Conservation (phyloP, 805 yeast species). For the Grigorovia yakushimaensis region DNA sequence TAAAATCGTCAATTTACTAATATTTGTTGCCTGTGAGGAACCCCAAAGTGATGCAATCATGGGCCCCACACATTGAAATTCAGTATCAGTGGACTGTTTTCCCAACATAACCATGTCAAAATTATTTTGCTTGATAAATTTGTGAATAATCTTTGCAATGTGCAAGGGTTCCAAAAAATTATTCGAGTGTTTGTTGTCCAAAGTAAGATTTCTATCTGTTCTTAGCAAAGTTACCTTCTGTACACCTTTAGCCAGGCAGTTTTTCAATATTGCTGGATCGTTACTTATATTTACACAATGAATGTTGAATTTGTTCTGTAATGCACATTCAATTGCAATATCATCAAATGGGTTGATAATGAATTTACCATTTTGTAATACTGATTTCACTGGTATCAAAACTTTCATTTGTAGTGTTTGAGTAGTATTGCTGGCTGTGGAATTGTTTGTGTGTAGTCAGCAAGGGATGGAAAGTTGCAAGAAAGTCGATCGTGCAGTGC, state of each 20-base stretch:
- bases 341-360: slow-evolving; percentile 96
- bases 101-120: slow-evolving; percentile 83
- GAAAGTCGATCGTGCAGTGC: too few species aligned
- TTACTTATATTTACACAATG: slow-evolving; percentile 86
- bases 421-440: too few species aligned
- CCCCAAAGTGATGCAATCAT: slow-evolving; percentile 86
- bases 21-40: slow-evolving; percentile 97
- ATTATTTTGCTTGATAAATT: slow-evolving; percentile 58
- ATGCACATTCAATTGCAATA: slow-evolving; percentile 93
- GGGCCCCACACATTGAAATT: slow-evolving; percentile 91
- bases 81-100: slow-evolving; percentile 95
- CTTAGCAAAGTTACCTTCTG: slow-evolving; percentile 79
- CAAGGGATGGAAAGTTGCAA: too few species aligned
- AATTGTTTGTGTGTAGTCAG: too few species aligned
- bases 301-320: slow-evolving; percentile 54
- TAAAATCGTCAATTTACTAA: slow-evolving; percentile 51
- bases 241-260: slow-evolving; percentile 91
- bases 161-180: slow-evolving; percentile 58
- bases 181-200: slow-evolving; percentile 17
- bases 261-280: slow-evolving; percentile 68
- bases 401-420: slow-evolving; percentile 28
- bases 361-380: slow-evolving; percentile 85
- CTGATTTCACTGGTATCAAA: slow-evolving; percentile 90
- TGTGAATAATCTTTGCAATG: slow-evolving; percentile 75
- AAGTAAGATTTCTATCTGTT: slow-evolving; percentile 48